Evolutionary conservation across 306 rosid species (phyloP).

Genomic region (Phaseolus lunatus): DNA sequence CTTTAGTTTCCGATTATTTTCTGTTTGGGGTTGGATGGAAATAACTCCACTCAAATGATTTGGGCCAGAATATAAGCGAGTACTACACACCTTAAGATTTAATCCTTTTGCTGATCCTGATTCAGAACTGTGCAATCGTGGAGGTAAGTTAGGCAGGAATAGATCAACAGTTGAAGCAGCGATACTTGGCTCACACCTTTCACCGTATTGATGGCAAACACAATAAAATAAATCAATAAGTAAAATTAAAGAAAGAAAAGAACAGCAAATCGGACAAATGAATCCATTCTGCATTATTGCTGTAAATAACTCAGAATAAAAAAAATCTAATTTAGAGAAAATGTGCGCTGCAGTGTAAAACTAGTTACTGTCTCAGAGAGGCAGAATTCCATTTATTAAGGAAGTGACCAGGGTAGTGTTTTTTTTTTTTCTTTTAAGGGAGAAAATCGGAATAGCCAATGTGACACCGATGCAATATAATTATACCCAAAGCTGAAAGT

Average conservation of each 20-base stretch:
- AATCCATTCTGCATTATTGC: neutral
- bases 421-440: too few relatives aligned
- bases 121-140: neutral
- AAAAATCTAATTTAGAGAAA: neutral
- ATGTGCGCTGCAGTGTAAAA: neutral
- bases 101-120: conserved; percentile 4
- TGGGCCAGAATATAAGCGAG: neutral
- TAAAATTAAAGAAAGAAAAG: neutral
- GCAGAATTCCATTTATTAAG: neutral
- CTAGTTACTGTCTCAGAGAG: neutral
- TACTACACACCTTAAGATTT: neutral
- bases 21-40: neutral
- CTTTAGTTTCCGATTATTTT: neutral
- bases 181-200: neutral
- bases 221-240: neutral
- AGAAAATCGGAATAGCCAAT: neutral
- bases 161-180: neutral
- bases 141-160: neutral
- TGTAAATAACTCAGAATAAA: neutral
- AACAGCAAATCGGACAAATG: neutral
- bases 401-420: neutral
- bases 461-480: too few relatives aligned
- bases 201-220: neutral
- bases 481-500: too few relatives aligned
- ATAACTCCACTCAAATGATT: neutral